Percentiles rank a stretch among this genome's conserved stretches.
Evolutionary conservation across 345 rosid genomes (phyloP).

Genomic region (Hibiscus trionum): DNA sequence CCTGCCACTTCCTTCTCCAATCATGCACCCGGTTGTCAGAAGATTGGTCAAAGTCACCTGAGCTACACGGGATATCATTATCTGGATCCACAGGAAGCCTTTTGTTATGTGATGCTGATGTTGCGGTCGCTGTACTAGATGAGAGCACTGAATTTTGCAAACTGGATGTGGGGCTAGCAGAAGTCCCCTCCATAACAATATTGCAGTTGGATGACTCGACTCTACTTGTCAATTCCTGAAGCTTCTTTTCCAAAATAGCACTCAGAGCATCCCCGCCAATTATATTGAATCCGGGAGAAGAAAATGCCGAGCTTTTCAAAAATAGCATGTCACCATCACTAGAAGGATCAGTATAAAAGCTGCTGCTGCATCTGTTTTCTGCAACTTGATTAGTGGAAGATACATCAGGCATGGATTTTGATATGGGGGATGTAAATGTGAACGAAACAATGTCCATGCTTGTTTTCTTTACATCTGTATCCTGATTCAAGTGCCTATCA

Average conservation of each 20-base stretch:
- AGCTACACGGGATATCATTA: constrained; percentile 22
- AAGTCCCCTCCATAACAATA: constrained; percentile 34
- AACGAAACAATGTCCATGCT: constrained; percentile 78
- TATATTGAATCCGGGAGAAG: constrained; percentile 34
- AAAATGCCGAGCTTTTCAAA: constrained; percentile 21
- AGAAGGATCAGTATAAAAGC: constrained; percentile 14
- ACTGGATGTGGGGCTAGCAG: constrained; percentile 26
- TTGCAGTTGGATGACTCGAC: constrained; percentile 44
- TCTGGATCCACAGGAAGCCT: constrained; percentile 29
- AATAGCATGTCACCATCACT: constrained; percentile 16
- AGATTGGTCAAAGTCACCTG: constrained; percentile 29
- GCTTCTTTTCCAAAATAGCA: constrained; percentile 66
- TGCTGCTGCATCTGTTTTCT: constrained; percentile 19
- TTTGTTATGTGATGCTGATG: constrained; percentile 24
- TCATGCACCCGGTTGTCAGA: constrained; percentile 19
- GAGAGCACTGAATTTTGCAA: constrained; percentile 25
- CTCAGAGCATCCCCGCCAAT: constrained; percentile 53
- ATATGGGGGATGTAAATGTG: constrained; percentile 70
- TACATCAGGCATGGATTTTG: not conserved
- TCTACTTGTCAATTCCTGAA: constrained; percentile 52
- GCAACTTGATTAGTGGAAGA: constrained; percentile 1
- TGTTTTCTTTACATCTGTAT: constrained; percentile 27
- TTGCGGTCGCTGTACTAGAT: constrained; percentile 16
- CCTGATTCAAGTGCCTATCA: constrained; percentile 27
- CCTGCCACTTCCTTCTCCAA: constrained; percentile 49